Evolutionary conservation across 2,329 filamentous ascomycete genomes (phyloP).

Genomic region (Xylaria sp.): DNA sequence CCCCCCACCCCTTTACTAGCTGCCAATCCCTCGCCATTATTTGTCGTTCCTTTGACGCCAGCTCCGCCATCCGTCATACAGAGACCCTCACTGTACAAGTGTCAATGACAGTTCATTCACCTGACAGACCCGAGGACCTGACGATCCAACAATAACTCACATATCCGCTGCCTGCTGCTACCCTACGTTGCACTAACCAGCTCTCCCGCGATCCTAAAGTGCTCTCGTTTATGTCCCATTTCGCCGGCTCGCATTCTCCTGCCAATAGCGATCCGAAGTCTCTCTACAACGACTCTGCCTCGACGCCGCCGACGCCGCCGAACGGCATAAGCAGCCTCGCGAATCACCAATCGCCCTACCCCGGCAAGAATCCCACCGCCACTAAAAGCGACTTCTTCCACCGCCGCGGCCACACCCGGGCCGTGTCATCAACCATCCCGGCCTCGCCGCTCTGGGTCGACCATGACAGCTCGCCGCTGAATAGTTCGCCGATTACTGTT

Average conservation of each 20-base stretch:
- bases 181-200: constrained; percentile 50
- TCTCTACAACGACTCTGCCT: constrained; percentile 42
- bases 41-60: constrained; percentile 24
- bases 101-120: constrained; percentile 7
- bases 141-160: neutral
- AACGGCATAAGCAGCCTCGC: constrained; percentile 37
- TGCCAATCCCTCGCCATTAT: constrained; percentile 24
- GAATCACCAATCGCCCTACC: constrained; percentile 31
- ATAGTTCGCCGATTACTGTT: constrained; percentile 53
- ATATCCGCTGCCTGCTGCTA: constrained; percentile 10
- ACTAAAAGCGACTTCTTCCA: constrained; percentile 43
- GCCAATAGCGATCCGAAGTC: constrained; percentile 53
- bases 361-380: constrained; percentile 31
- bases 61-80: constrained; percentile 25
- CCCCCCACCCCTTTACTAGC: constrained; percentile 19
- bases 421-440: constrained; percentile 44
- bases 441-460: constrained; percentile 45
- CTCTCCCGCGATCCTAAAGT: constrained; percentile 62
- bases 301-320: constrained; percentile 43
- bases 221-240: constrained; percentile 87
- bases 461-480: constrained; percentile 56
- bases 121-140: neutral
- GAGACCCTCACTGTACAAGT: constrained; percentile 23
- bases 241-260: constrained; percentile 64
- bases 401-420: constrained; percentile 42